Conservation (phyloP, 768 basidiomycete species). For the Pisolithus marmoratus region DNA sequence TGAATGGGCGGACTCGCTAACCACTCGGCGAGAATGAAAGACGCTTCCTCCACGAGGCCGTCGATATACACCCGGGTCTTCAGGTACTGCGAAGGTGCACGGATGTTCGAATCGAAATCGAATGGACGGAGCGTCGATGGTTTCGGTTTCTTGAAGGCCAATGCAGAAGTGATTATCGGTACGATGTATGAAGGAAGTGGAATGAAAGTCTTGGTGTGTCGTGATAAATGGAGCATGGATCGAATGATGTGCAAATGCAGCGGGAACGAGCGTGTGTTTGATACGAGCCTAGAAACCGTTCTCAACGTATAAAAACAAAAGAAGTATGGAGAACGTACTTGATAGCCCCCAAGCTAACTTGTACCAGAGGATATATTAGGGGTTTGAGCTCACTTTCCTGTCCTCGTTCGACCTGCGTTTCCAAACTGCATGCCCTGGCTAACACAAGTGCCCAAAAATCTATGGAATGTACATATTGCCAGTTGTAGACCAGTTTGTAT, state of each 20-base stretch:
- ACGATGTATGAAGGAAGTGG: constrained; percentile 85
- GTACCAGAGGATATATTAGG: constrained; percentile 93
- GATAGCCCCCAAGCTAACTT: constrained; percentile 89
- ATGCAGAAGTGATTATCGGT: constrained; percentile 74
- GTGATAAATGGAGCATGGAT: constrained; percentile 79
- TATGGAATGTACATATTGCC: constrained; percentile 94
- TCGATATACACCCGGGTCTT: constrained; percentile 85
- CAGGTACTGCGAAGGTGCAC: constrained; percentile 82
- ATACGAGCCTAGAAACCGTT: constrained; percentile 61
- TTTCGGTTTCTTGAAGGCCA: constrained; percentile 70
- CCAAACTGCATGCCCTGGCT: constrained; percentile 67
- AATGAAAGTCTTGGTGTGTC: constrained; percentile 80
- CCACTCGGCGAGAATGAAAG: constrained; percentile 79
- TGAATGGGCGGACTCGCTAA: constrained; percentile 65
- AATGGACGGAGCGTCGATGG: constrained; percentile 82
- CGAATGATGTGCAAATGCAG: constrained; percentile 91
- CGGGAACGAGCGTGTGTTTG: constrained; percentile 88
- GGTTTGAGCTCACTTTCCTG: constrained; percentile 75
- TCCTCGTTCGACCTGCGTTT: constrained; percentile 44
- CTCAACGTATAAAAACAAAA: background rate
- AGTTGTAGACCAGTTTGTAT: constrained; percentile 94
- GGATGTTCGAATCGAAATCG: constrained; percentile 83
- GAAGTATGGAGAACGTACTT: constrained; percentile 49
- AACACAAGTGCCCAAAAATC: constrained; percentile 96
- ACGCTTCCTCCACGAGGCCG: constrained; percentile 74